phyloP scores from a whole-genome alignment of 2,329 filamentous ascomycete genomes.

The Cladosporium austrohemisphaericum region DNA sequence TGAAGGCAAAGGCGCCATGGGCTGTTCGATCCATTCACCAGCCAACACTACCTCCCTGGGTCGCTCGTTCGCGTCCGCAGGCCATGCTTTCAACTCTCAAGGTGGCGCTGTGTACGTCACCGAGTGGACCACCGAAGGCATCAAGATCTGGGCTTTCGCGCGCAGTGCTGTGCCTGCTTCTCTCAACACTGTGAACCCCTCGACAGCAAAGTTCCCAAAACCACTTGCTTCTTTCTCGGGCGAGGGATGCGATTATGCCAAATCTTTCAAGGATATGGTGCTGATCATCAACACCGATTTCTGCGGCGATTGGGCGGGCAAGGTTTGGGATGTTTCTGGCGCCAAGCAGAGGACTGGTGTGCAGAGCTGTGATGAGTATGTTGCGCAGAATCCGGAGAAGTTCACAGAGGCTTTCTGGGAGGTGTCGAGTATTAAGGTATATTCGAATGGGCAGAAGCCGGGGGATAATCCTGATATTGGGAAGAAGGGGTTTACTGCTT shows the following conservation, averaged over 20 bases:
- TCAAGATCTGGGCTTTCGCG: conserved; percentile 80
- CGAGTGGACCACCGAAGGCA: conserved; percentile 65
- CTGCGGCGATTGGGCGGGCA: conserved; percentile 83
- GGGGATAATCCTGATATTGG: conserved; percentile 1
- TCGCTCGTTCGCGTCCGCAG: conserved; percentile 34
- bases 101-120: conserved; percentile 46
- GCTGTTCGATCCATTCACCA: conserved; percentile 38
- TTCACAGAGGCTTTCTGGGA: conserved; percentile 75
- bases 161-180: conserved; percentile 63
- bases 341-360: conserved; percentile 57
- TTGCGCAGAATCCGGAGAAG: conserved; percentile 63
- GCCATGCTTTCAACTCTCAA: conserved; percentile 50
- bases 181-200: conserved; percentile 56
- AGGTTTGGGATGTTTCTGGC: conserved; percentile 59
- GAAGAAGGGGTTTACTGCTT: conserved; percentile 2
- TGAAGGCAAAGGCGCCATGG: conserved; percentile 35
- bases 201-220: conserved; percentile 58
- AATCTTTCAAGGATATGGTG: conserved; percentile 67
- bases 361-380: conserved; percentile 66
- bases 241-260: conserved; percentile 63
- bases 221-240: conserved; percentile 67
- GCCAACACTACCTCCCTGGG: conserved; percentile 12
- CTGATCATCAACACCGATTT: conserved; percentile 81
- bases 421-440: conserved; percentile 69
- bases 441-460: conserved; percentile 4